phyloP scores from a whole-genome alignment of 345 rosid species.

The Durio zibethinus region DNA sequence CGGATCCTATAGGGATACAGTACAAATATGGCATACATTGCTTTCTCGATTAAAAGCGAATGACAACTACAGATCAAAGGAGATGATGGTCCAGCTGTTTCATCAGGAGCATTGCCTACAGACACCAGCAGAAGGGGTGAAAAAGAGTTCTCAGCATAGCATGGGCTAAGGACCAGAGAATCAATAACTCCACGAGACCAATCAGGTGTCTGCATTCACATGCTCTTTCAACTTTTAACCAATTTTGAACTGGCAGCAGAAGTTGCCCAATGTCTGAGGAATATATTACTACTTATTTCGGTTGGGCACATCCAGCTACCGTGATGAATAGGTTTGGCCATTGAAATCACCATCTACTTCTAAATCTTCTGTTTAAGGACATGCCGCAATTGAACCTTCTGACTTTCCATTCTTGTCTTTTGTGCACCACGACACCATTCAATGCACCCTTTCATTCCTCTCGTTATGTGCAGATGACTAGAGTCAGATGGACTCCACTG shows the following conservation, averaged over 20 bases:
- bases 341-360: slow-evolving; percentile 8
- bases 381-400: slow-evolving; percentile 78
- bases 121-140: background rate
- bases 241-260: slow-evolving; percentile 11
- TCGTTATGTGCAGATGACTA: slow-evolving; percentile 54
- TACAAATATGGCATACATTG: slow-evolving; percentile 7
- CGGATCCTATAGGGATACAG: slow-evolving; percentile 13
- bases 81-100: slow-evolving; percentile 1
- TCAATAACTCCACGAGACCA: background rate
- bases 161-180: background rate
- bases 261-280: background rate
- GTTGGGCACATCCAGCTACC: slow-evolving; percentile 14
- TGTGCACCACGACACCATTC: slow-evolving; percentile 88
- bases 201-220: slow-evolving; percentile 7
- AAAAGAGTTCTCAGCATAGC: slow-evolving; percentile 11
- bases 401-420: slow-evolving; percentile 78
- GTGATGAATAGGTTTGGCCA: slow-evolving; percentile 10
- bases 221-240: slow-evolving; percentile 9
- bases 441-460: slow-evolving; percentile 96
- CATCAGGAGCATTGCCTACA: background rate
- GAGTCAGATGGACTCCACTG: slow-evolving; percentile 90
- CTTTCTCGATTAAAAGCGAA: slow-evolving; percentile 1
- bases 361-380: slow-evolving; percentile 83
- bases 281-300: slow-evolving; percentile 8
- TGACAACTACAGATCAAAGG: background rate